A percentile compares a stretch with the other conserved stretches of the same genome.
Conservation (phyloP, 139 green algal genomes). For the Desmodesmus armatus region DNA sequence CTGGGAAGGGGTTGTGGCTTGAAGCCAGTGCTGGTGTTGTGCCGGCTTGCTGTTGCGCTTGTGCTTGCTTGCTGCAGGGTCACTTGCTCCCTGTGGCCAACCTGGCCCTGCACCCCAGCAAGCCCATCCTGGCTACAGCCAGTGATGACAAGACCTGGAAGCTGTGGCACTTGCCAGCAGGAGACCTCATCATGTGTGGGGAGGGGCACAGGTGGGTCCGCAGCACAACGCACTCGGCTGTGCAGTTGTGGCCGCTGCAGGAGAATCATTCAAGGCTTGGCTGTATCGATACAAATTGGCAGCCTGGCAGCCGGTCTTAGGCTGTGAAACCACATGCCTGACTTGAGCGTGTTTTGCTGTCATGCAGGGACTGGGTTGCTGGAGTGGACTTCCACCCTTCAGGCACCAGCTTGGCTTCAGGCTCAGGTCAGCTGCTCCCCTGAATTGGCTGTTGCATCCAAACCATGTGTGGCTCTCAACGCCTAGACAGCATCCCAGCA, state of each 20-base stretch:
- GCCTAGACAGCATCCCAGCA: too few species aligned
- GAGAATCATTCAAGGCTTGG: not conserved
- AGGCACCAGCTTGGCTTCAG: constrained; percentile 75
- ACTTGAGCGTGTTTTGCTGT: too few species aligned
- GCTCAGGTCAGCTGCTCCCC: constrained; percentile 44
- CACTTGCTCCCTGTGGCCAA: constrained; percentile 61
- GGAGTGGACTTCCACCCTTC: constrained; percentile 76
- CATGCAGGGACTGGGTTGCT: constrained; percentile 87
- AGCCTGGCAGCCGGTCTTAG: too few species aligned
- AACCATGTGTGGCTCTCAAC: too few species aligned
- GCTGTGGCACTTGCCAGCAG: constrained; percentile 74
- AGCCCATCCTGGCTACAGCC: constrained; percentile 84
- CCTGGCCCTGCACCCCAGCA: constrained; percentile 84
- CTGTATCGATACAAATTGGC: too few species aligned
- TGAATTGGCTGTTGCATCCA: too few species aligned
- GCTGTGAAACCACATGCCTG: too few species aligned
- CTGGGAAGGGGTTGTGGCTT: not conserved
- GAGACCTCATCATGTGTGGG: constrained; percentile 84
- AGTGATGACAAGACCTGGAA: constrained; percentile 87
- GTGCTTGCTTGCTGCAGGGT: constrained; percentile 42
- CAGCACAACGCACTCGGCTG: too few species aligned
- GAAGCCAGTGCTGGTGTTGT: too few species aligned
- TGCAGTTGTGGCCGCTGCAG: not conserved
- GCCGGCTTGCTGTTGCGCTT: not conserved
- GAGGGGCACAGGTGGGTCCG: constrained; percentile 88